A percentile compares a stretch with the other conserved stretches of the same genome.
phyloP scores from a whole-genome alignment of 2,329 filamentous ascomycete species.

The Lojkania enalia region DNA sequence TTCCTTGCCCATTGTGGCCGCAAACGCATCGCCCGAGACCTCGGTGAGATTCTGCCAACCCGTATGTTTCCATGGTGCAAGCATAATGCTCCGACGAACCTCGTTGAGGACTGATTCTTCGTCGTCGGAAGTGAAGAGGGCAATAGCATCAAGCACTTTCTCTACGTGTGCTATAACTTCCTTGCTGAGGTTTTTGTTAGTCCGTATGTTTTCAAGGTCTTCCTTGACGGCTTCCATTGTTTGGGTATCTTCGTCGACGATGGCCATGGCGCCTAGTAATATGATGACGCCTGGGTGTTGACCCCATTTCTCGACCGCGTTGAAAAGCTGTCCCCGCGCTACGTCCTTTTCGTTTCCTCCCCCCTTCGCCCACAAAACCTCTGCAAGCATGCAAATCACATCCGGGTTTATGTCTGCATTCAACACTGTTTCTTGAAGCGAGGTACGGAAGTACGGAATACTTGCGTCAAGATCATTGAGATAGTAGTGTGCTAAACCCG shows the following conservation, averaged over 20 bases:
- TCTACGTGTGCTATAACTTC: conserved; percentile 71
- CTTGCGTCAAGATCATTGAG: conserved; percentile 66
- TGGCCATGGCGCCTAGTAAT: conserved; percentile 79
- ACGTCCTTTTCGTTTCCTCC: conserved; percentile 72
- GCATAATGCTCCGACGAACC: conserved; percentile 75
- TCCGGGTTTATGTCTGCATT: conserved; percentile 85
- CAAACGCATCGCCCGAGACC: conserved; percentile 51
- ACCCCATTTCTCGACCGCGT: conserved; percentile 72
- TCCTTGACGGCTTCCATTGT: conserved; percentile 78
- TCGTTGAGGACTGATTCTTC: conserved; percentile 62
- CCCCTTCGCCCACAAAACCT: conserved; percentile 91
- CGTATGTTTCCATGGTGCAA: conserved; percentile 75
- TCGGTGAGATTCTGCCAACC: conserved; percentile 79
- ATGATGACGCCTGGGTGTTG: conserved; percentile 79
- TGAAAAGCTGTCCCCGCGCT: conserved; percentile 79
- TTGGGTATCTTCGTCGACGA: conserved; percentile 78
- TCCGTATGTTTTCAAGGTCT: conserved; percentile 74
- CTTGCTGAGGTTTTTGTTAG: conserved; percentile 64
- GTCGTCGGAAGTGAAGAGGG: conserved; percentile 54
- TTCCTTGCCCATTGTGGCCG: conserved; percentile 77
- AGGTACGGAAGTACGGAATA: conserved; percentile 77
- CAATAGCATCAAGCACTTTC: conserved; percentile 74
- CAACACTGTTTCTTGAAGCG: conserved; percentile 73
- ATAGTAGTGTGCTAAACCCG: conserved; percentile 82
- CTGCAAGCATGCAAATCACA: conserved; percentile 82